These are phyloP conservation scores for Zea mays DNA, from an alignment of 176 grass and related monocot genomes.

Conservation along the genomic window DNA sequence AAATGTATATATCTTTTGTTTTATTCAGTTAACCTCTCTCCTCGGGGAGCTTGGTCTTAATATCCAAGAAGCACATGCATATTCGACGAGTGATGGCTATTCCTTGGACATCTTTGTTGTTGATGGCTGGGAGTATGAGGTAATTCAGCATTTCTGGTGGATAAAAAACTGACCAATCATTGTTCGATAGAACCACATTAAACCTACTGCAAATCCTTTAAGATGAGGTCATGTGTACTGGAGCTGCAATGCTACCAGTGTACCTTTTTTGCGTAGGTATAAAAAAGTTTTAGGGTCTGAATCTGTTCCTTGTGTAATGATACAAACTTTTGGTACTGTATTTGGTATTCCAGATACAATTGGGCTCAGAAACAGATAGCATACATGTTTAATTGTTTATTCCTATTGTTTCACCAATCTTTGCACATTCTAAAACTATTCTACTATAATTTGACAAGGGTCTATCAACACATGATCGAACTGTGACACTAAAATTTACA, in stretches of 20 bases:
- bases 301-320: neutral
- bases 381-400: neutral
- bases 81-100: conserved; percentile 69
- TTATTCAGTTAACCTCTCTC: conserved; percentile 57
- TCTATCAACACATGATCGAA: neutral
- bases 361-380: neutral
- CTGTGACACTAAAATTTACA: neutral
- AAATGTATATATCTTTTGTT: conserved; percentile 13
- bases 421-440: neutral
- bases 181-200: neutral
- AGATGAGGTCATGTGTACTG: neutral
- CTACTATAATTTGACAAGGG: neutral
- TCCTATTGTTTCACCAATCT: neutral
- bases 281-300: neutral
- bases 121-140: conserved; percentile 65
- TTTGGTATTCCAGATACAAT: neutral
- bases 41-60: conserved; percentile 72
- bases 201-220: conserved; percentile 11
- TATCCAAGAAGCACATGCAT: conserved; percentile 81
- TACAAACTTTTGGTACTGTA: neutral
- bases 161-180: neutral
- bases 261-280: neutral
- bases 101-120: conserved; percentile 84
- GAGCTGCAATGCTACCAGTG: neutral
- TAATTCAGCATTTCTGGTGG: conserved; percentile 22